Base-by-base conservation (phyloP, 2,329 filamentous ascomycete species). In the Paecilomyces dactylethromorphus region DNA sequence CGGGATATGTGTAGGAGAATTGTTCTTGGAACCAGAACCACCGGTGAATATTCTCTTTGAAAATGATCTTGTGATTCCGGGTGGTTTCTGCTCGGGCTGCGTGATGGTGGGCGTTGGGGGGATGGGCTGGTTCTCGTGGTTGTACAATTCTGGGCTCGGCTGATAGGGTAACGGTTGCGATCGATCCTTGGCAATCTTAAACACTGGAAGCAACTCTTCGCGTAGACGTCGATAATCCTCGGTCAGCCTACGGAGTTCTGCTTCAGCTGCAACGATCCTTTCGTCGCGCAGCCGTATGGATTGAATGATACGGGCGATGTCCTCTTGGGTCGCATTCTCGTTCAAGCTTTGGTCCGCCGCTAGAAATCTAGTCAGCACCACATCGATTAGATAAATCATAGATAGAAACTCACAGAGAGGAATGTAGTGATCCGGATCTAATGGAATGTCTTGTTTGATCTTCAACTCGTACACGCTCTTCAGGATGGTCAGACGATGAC, bases 381-480 rank as follows among this genome's bases (percentile, higher is more conserved):
- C n/a, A 21, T 21, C 53, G 10, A 56, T 22, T 59, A 62, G 59
- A 67, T 53, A 22, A 31, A 21, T 33, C 21, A 21, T 31, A 31
- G 32, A 32, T 56, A 50, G 15, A 31, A 54, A 80, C 89, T 68
- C 87, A 96, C 92, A 94, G 55, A 94, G 81, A 39, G 94, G 94
- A 56, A 97, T 84, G 73, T 97, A 99, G 74, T 97, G 91, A 68
- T 97, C 93, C 62, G 88, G 87, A 71, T 97, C 93, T 67, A 97
- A 84, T 15, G 91, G 89, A 60, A 97, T 85, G 68, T 96, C 92
- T 70, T 97, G 92, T 64, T 91, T 91, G 73, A 93, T 88, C 79
- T 99, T 99, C 70, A 94, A 88, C 70, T 97, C 92, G 77, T 97
- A 97, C 57, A 97, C 92, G 68, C 87, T 92, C 78, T 97, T 97